phyloP scores from a whole-genome alignment of 2,329 filamentous ascomycete genomes.

The Paraphoma chrysanthemicola region DNA sequence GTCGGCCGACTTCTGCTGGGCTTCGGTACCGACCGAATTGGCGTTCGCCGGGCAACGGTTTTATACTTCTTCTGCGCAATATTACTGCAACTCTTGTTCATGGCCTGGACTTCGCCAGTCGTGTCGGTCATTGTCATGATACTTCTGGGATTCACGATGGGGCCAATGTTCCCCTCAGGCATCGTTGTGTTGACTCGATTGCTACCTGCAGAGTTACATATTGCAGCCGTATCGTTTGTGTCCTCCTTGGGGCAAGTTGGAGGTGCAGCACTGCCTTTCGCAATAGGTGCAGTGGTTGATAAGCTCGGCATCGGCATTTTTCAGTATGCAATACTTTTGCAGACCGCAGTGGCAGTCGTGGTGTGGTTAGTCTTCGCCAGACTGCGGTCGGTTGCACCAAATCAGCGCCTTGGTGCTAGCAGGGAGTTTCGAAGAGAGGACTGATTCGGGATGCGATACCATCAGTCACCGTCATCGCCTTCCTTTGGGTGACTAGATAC shows the following conservation, averaged over 20 bases:
- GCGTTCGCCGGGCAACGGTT: conserved; percentile 33
- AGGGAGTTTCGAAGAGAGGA: background rate
- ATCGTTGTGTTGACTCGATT: conserved; percentile 48
- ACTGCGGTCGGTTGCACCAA: background rate
- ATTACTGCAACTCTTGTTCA: conserved; percentile 27
- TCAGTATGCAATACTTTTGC: conserved; percentile 35
- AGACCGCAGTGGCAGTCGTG: conserved; percentile 26
- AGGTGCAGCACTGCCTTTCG: conserved; percentile 53
- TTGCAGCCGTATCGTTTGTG: conserved; percentile 54
- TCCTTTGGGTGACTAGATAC: too few relatives aligned
- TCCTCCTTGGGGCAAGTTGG: conserved; percentile 55
- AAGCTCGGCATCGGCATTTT: conserved; percentile 50
- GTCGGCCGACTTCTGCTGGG: conserved; percentile 45
- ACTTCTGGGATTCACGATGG: conserved; percentile 49
- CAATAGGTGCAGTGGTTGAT: conserved; percentile 52
- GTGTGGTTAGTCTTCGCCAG: conserved; percentile 32
- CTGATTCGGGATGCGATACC: background rate
- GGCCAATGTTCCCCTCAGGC: conserved; percentile 53
- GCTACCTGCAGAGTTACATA: conserved; percentile 50
- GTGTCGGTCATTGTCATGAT: conserved; percentile 42
- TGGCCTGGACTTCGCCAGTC: conserved; percentile 15
- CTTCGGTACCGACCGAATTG: conserved; percentile 33
- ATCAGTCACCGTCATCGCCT: background rate
- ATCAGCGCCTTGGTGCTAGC: background rate
- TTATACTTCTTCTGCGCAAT: conserved; percentile 34